Base-by-base conservation (phyloP, 805 yeast species). In the Millerozyma miso region DNA sequence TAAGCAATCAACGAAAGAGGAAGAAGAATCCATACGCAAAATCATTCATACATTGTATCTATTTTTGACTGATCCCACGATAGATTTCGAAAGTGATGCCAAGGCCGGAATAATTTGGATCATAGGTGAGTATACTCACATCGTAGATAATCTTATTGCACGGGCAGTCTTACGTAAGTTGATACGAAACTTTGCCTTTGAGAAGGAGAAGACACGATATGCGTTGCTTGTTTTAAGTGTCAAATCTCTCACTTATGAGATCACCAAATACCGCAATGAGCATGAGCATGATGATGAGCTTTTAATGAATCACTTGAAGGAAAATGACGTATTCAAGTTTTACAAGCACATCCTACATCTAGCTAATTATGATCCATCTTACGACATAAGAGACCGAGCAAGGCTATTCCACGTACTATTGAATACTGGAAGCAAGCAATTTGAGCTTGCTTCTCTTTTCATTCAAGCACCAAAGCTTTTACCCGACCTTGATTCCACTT, bases 21-120 rank as follows among this genome's bases (percentile, higher is more conserved):
- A 44, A 3, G 48, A 46, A 4, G 57, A 63, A 23, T 71, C 67
- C 16, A 77, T 86, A 45, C 60, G 79, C 26, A 71, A 73, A 26
- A 76, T 83, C 1, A 74, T 85, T 12, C 70, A 79, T 23, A 73
- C 75, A 41, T 64, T 88, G 14, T 59, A 70, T 7, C 43, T 48
- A 16, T 53, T 60, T 2, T 54, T 71, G 33, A 49, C 48, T 10
- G 62, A 62, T 26, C 54, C 53, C 6, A 34, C 13, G 6, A n/a
- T 51, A 14, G 33, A 43, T 15, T 41, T 63, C n/a, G 65, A 59
- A 14, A 50, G 58, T 16, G 67, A 61, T 14, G 95, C 98, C 0
- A 79, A 81, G 50, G 88, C 95, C 1, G 85, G 91, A 37, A 81
- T 90, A 8, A 73, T 91, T 4, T 93, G 98, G 98, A 71, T 91